Evolutionary conservation across 371 early-diverging fungal genomes (phyloP), one percentile per base, ranked within the genome.

Genomic region (Mucor circinelloides): DNA sequence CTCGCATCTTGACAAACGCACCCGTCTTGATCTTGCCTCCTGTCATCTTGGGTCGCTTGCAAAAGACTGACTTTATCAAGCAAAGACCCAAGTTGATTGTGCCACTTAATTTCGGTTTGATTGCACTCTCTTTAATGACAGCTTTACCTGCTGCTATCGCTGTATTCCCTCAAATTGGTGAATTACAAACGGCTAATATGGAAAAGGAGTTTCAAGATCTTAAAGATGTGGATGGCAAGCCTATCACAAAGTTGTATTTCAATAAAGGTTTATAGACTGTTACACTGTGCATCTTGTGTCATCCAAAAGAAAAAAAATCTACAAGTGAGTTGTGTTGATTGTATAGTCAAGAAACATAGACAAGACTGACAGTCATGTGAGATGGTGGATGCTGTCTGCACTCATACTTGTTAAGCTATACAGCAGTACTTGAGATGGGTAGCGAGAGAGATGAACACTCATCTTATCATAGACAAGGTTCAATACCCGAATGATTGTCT

Each of bases 121-220:
- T 94, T 58, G 83, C 90, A 2, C 66, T 86, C 15, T 89, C 88
- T 19, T 76, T 93, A 63, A 80, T 91, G 84, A 90, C 88, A 6
- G 93, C 94, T 1, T 70, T 94, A 34, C 94, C 94, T 0, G 82
- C 87, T 57, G 93, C 94, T 0, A 90, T 94, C 63, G 94, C 93
- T 4, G 77, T 92, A 4, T 93, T 91, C 77, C 94, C 93, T n/a
- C 93, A 94, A 69, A 70, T 67, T 17, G 91, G 86, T 27, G 70
- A 70, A 31, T 69, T 83, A 28, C 67, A 80, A 4, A 81, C 82
- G 10, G 36, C 70, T 32, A 69, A 64, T 0, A 72, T 85, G 66
- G 85, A 85, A 69, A 77, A 81, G 31, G 81, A 82, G 52, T 85
- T 85, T 77, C 82, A 81, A 68, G 67, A 74, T 46, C 62, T 90